Evolutionary conservation across 768 basidiomycete genomes (phyloP).

Genomic region (Lactifluus subvellereus): DNA sequence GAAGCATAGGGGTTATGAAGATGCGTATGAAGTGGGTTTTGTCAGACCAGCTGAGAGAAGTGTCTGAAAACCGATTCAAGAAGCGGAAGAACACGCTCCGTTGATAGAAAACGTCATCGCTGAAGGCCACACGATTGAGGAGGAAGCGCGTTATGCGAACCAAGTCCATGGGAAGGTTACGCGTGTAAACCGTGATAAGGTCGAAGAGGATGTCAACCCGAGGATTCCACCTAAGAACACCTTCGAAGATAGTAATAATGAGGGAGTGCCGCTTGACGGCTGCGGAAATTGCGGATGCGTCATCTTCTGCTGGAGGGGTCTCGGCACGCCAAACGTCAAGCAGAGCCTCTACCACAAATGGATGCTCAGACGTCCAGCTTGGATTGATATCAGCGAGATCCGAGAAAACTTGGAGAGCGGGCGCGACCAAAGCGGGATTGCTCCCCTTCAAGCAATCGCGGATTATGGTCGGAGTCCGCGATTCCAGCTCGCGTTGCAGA

Average conservation of each 20-base stretch:
- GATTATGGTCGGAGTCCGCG: conserved; percentile 51
- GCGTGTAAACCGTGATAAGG: conserved; percentile 72
- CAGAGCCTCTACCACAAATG: conserved; percentile 62
- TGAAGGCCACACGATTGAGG: conserved; percentile 76
- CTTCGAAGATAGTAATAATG: conserved; percentile 72
- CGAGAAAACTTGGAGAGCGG: conserved; percentile 68
- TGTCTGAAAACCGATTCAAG: conserved; percentile 73
- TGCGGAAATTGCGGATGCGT: conserved; percentile 43
- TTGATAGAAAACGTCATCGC: conserved; percentile 59
- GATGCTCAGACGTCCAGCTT: conserved; percentile 65
- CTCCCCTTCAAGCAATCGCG: conserved; percentile 44
- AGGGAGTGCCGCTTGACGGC: conserved; percentile 55
- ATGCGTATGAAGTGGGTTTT: conserved; percentile 78
- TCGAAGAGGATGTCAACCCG: conserved; percentile 89
- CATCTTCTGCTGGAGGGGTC: conserved; percentile 32
- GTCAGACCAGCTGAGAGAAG: conserved; percentile 57
- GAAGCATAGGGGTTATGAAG: conserved; percentile 80
- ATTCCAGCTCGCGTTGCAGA: conserved; percentile 60
- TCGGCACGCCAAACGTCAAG: conserved; percentile 66
- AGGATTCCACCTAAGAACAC: conserved; percentile 59
- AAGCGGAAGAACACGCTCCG: conserved; percentile 84
- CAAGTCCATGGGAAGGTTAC: conserved; percentile 75
- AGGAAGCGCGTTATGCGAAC: conserved; percentile 78
- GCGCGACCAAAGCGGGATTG: conserved; percentile 49
- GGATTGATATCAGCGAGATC: conserved; percentile 68